phyloP scores from a whole-genome alignment of 495 filamentous ascomycete species.

The Choiromyces venosus region DNA sequence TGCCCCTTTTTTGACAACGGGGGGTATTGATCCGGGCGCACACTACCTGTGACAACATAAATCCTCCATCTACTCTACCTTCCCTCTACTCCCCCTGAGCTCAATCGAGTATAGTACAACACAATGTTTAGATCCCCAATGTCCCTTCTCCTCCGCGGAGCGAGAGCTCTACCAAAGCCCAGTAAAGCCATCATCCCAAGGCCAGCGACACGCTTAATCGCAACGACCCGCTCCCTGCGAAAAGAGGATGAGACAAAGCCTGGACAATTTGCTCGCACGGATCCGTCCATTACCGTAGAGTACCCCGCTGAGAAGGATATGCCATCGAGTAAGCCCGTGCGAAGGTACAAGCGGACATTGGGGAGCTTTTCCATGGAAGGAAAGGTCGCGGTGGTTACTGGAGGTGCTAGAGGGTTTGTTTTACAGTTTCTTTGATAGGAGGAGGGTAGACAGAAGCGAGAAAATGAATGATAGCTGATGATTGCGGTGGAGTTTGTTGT shows the following conservation, averaged over 20 bases:
- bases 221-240: background rate
- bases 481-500: background rate
- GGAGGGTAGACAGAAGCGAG: background rate
- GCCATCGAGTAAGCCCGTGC: slow-evolving; percentile 59
- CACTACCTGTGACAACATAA: background rate
- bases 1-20: background rate
- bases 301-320: slow-evolving; percentile 67
- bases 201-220: background rate
- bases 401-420: slow-evolving; percentile 62
- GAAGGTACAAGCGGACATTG: slow-evolving; percentile 65
- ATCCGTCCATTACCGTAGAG: slow-evolving; percentile 66
- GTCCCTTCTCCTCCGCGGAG: background rate
- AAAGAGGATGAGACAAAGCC: slow-evolving; percentile 25
- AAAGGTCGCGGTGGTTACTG: slow-evolving; percentile 73
- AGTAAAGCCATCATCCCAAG: background rate
- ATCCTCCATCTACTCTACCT: background rate
- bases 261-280: slow-evolving; percentile 67
- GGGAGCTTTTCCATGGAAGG: slow-evolving; percentile 73
- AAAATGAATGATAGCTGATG: slow-evolving; percentile 8
- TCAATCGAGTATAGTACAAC: background rate
- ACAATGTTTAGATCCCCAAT: background rate
- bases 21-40: background rate
- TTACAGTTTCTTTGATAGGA: slow-evolving; percentile 5
- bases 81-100: background rate
- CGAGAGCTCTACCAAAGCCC: background rate